Evolutionary conservation across 352 stramenopile genomes (phyloP).

Genomic region (Pythium plurisporium): DNA sequence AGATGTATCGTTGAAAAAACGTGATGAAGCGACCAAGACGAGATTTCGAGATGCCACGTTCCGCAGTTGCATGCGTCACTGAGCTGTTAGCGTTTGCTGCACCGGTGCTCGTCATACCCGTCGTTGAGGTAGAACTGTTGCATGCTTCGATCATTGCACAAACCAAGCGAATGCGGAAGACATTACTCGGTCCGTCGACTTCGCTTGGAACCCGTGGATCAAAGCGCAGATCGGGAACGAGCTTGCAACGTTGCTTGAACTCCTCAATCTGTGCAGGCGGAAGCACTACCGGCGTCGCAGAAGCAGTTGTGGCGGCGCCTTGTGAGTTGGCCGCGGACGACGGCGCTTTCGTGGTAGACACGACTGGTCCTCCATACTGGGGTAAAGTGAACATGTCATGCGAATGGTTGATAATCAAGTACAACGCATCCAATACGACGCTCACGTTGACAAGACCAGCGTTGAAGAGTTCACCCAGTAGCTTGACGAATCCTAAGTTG

Average conservation of each 20-base stretch:
- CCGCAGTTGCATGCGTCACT: conserved; percentile 26
- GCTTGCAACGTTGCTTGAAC: conserved; percentile 53
- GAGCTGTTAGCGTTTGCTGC: neutral
- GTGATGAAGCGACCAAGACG: conserved; percentile 89
- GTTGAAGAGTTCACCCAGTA: conserved; percentile 94
- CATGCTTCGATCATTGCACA: conserved; percentile 91
- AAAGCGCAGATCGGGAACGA: conserved; percentile 77
- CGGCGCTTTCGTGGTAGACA: neutral
- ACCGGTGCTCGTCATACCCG: neutral
- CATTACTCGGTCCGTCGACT: conserved; percentile 88
- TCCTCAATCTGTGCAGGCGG: conserved; percentile 39
- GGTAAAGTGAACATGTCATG: conserved; percentile 87
- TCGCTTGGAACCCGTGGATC: conserved; percentile 85
- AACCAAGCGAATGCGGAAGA: conserved; percentile 93
- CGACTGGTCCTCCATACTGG: conserved; percentile 34
- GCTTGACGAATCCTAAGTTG: conserved; percentile 89
- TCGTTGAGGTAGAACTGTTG: conserved; percentile 26
- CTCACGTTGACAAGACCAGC: conserved; percentile 88
- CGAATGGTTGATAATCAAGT: conserved; percentile 94
- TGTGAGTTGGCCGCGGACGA: neutral
- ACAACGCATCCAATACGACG: conserved; percentile 92
- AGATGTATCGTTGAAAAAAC: conserved; percentile 96
- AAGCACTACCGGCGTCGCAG: conserved; percentile 12
- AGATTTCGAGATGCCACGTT: conserved; percentile 78
- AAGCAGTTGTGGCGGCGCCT: neutral